Percentiles rank a stretch among this genome's conserved stretches.
Evolutionary conservation across 2,329 filamentous ascomycete genomes (phyloP).

Genomic region (Penicillium sp.): DNA sequence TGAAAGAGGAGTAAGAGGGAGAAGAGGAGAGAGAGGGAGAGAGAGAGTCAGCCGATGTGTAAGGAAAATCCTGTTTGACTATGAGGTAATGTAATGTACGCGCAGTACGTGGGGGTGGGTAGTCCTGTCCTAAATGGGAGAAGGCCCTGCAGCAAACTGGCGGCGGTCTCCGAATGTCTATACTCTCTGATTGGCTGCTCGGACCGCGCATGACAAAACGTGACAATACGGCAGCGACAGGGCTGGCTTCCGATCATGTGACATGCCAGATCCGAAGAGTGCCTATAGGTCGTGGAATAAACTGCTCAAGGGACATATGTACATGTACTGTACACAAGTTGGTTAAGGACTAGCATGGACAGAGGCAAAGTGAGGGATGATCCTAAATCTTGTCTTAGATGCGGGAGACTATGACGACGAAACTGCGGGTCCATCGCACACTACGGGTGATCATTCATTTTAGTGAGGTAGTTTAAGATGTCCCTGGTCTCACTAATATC

Average conservation of each 20-base stretch:
- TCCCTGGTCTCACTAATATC: not conserved
- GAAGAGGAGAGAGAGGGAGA: not conserved
- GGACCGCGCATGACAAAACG: slow-evolving; percentile 5
- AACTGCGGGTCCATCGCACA: not conserved
- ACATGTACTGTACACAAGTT: no score
- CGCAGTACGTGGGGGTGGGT: not conserved
- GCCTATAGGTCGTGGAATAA: not conserved
- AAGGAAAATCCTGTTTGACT: slow-evolving; percentile 9
- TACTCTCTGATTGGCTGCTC: not conserved
- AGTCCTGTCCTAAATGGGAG: no score
- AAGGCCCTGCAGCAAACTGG: no score
- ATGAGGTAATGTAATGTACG: slow-evolving; percentile 24
- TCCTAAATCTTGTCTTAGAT: no score
- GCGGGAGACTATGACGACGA: no score
- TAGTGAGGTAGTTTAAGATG: no score
- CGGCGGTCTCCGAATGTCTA: not conserved
- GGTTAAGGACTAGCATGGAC: no score
- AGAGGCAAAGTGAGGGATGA: no score
- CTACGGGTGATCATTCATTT: no score
- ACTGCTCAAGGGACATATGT: no score
- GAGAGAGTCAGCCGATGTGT: not conserved
- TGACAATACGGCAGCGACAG: slow-evolving; percentile 10
- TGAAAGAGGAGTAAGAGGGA: not conserved
- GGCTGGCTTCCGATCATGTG: slow-evolving; percentile 4
- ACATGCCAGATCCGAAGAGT: not conserved